These are phyloP conservation scores for Saposhnikovia divaricata DNA, from an alignment of 129 eudicot genomes.

Conservation along the genomic window DNA sequence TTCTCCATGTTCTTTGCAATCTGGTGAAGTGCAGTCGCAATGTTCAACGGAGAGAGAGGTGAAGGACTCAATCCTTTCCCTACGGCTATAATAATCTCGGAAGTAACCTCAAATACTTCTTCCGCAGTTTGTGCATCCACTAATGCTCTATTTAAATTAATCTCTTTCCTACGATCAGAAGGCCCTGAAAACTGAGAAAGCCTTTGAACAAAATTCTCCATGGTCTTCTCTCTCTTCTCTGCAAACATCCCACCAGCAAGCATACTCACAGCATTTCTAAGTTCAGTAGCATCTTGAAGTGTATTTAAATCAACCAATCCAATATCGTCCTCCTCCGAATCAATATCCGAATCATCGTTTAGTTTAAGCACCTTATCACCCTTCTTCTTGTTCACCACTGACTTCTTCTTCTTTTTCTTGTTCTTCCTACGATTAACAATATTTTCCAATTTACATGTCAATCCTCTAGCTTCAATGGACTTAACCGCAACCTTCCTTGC, in stretches of 20 bases:
- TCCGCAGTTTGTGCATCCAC: constrained; percentile 83
- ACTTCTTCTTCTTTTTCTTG: constrained; percentile 38
- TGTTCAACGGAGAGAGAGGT: constrained; percentile 79
- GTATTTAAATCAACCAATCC: constrained; percentile 26
- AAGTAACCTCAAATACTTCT: constrained; percentile 61
- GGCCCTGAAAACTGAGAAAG: constrained; percentile 72
- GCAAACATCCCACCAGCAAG: constrained; percentile 76
- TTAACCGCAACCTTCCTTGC: constrained; percentile 78
- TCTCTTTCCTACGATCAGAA: constrained; percentile 62
- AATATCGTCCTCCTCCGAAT: constrained; percentile 32
- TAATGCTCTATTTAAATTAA: constrained; percentile 55
- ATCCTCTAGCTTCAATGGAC: constrained; percentile 80
- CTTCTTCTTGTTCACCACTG: constrained; percentile 18
- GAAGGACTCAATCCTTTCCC: constrained; percentile 93
- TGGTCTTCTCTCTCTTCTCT: constrained; percentile 49
- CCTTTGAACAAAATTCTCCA: constrained; percentile 59
- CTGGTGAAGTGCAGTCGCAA: constrained; percentile 86
- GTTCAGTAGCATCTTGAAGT: constrained; percentile 22
- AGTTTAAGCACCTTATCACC: constrained; percentile 17
- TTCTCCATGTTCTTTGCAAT: constrained; percentile 97
- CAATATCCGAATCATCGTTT: constrained; percentile 16
- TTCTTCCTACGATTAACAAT: constrained; percentile 40
- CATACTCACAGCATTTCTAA: constrained; percentile 39
- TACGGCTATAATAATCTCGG: constrained; percentile 63
- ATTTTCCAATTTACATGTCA: constrained; percentile 42